Evolutionary conservation across 768 basidiomycete species (phyloP).

Genomic region (Mycena alexandri): DNA sequence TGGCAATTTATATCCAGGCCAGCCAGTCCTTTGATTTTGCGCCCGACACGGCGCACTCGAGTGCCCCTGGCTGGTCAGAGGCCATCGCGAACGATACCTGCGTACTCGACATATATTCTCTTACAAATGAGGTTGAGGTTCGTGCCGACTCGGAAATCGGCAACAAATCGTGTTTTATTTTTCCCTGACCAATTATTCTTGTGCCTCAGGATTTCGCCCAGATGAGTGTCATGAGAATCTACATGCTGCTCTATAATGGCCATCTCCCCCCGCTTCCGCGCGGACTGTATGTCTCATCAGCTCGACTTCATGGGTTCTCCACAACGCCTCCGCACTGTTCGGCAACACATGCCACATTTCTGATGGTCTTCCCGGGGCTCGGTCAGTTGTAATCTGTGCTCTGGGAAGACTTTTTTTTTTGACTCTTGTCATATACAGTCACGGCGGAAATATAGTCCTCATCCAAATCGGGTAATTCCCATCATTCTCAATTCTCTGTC

Average conservation of each 20-base stretch:
- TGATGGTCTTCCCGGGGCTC: neutral
- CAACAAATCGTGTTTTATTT: too few species aligned
- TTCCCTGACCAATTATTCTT: neutral
- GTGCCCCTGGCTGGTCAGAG: constrained; percentile 37
- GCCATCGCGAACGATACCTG: constrained; percentile 44
- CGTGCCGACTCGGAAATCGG: constrained; percentile 2
- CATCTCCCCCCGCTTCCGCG: constrained; percentile 15
- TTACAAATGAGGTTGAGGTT: constrained; percentile 45
- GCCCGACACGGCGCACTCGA: constrained; percentile 38
- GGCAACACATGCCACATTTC: constrained; percentile 10
- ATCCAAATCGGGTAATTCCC: too few species aligned
- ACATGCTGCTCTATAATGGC: constrained; percentile 10
- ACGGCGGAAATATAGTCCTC: too few species aligned
- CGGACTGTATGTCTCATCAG: constrained; percentile 19
- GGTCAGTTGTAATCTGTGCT: neutral
- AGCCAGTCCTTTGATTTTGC: constrained; percentile 48
- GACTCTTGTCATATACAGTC: too few species aligned
- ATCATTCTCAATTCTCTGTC: too few species aligned
- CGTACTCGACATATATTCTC: constrained; percentile 46
- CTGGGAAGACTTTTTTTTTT: too few species aligned
- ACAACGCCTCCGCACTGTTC: constrained; percentile 2
- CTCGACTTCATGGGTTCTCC: constrained; percentile 1
- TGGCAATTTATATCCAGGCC: constrained; percentile 33
- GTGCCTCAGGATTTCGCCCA: constrained; percentile 17
- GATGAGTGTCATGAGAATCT: constrained; percentile 2